Evolutionary conservation across 2,329 filamentous ascomycete species (phyloP), one percentile per base, ranked within the genome.

Genomic region (Neonectria ditissima): DNA sequence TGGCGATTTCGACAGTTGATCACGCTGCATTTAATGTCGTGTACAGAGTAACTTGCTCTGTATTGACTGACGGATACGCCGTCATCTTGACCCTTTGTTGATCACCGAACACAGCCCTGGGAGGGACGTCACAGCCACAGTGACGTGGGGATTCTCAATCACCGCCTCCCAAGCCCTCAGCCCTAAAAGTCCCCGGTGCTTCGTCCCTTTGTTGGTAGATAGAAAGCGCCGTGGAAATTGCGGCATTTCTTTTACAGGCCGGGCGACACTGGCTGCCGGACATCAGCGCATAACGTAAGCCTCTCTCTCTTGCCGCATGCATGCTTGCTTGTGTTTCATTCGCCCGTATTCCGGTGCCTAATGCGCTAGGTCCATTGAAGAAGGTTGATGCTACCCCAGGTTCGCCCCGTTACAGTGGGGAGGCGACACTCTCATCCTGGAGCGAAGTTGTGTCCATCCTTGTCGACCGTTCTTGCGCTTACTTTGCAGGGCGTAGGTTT

Each of bases 331-430:
- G 6, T 34, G 3, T 45, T 10, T 11, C n/a, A 45, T 55, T 43
- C 45, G 55, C 18, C 28, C 37, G 18, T n/a, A 52, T 51, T 20
- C 37, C 37, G 55, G 26, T 52, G 47, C 55, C 55, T 20, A 39
- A 26, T n/a, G 20, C 24, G 8, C 44, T 48, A 39, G 53, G 9
- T 39, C 14, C 14, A 1, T n/a, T 37, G 16, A 7, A n/a, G 14
- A 37, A 37, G 14, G 34, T 8, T 30, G 14, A 28, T 59, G 47
- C 10, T 18, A 52, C 47, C 55, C 44, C 47, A 18, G 45, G 20
- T 30, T 52, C 48, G 55, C 55, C 55, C 55, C 22, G 55, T 28
- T 59, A 37, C 47, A 18, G 24, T 52, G 37, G 14, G 24, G 24
- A n/a, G 1, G 6, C 7, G 3, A 24, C 22, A 7, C 24, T 26